Base-by-base conservation (phyloP, 495 filamentous ascomycete species). In the Darksidea phi region DNA sequence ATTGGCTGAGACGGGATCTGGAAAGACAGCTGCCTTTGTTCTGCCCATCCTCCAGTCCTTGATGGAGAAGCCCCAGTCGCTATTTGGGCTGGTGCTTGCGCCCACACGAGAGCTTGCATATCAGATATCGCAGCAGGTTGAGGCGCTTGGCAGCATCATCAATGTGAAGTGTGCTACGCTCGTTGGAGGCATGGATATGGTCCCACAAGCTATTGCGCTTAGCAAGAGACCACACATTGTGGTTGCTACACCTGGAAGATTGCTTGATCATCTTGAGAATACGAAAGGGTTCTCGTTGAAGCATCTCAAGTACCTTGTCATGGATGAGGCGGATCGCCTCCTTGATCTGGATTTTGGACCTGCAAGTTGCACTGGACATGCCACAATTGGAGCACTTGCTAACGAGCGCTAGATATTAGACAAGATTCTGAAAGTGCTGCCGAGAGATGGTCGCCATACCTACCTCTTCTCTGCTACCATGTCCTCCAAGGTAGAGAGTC, bases 391-490 rank as follows among this genome's bases (percentile, higher is more conserved):
- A 21, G 24, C 15, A 15, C 47, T n/a, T n/a, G n/a, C n/a, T 21
- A 23, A 21, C 15, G 17, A 25, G 69, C 91, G 91, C 0, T 88
- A 90, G 1, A 86, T 94, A 17, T 79, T 97, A 11, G 91, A 96
- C 70, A 96, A 96, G 71, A 88, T 97, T 53, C 81, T 97, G 32
- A 91, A 91, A 73, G 87, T 95, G 26, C 79, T 97, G 6, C 93
- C 92, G 0, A 74, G 84, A n/a, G 86, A 92, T 51, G 57, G 56
- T 2, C 79, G 87, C 36, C 76, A 81, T 13, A 97, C 95, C 1
- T 95, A 88, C 68, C 85, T 98, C 20, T 98, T 97, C 78, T 92
- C 88, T 5, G 94, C 94, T 1, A 98, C 94, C 17, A 90, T 97
- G 81, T 88, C 82, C 63, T 89, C 85, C 17, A 96, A 97, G 69